Base-by-base conservation (phyloP, 495 filamentous ascomycete genomes). In the Tetracladium marchalianum region DNA sequence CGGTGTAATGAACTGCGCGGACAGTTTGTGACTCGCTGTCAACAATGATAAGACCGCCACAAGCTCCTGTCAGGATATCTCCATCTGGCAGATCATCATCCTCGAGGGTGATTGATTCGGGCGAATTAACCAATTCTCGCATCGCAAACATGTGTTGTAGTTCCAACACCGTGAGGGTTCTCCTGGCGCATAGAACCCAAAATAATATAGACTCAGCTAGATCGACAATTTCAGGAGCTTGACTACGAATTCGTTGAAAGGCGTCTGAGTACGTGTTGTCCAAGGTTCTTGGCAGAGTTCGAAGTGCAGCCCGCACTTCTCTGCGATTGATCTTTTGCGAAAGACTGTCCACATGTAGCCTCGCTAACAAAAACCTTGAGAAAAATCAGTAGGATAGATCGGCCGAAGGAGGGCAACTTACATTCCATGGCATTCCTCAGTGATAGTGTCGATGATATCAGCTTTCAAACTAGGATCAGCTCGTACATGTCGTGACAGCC, bases 311-410 rank as follows among this genome's bases (percentile, higher is more conserved):
- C 37, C 33, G 6, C 11, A 51, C 13, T 22, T 5, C 27, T 47
- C 36, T 57, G 52, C 18, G 50, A 33, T 17, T 53, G 39, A 19
- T 54, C 53, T 44, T 57, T 42, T 15, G 49, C 2, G 13, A 46
- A 11, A 81, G 55, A 4, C 67, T 66, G 13, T 70, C 63, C 11
- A 76, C 46, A 50, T 75, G 60, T 0, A 81, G 61, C 12, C 55
- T 59, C n/a, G 74, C 73, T 17, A 81, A 62, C 1, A 80, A 64
- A 48, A 81, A 79, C 70, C 74, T 49, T n/a, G n/a, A n/a, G n/a
- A n/a, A n/a, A n/a, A n/a, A n/a, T n/a, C n/a, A n/a, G n/a, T n/a
- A n/a, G n/a, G n/a, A n/a, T n/a, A n/a, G n/a, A n/a, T n/a, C n/a
- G n/a, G n/a, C n/a, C n/a, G n/a, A n/a, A n/a, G n/a, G n/a, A n/a